Evolutionary conservation across 169 alveolate species (phyloP).

Genomic region (Amoebophrya sp.): DNA sequence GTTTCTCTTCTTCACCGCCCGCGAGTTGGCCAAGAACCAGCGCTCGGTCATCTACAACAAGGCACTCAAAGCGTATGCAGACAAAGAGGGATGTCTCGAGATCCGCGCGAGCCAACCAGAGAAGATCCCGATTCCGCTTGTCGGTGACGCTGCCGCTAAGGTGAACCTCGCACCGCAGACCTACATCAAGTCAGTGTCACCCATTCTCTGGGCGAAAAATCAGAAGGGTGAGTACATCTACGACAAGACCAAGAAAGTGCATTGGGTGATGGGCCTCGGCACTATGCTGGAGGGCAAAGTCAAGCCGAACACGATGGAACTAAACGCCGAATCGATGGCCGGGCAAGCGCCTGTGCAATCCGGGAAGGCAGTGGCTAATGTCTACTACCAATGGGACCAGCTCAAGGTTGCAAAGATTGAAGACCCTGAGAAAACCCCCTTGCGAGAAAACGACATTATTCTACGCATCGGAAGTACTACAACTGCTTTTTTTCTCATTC

Average conservation of each 20-base stretch:
- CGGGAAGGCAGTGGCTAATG: not conserved
- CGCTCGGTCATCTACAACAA: conserved; percentile 16
- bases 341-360: too few relatives aligned
- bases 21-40: conserved; percentile 11
- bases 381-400: not conserved
- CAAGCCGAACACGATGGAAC: not conserved
- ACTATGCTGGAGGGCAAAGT: conserved; percentile 1
- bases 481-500: too few relatives aligned
- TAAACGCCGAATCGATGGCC: too few relatives aligned
- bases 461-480: not conserved
- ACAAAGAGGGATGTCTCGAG: not conserved
- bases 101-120: not conserved
- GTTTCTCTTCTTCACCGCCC: conserved; percentile 7
- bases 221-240: conserved; percentile 9
- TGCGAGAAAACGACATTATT: not conserved
- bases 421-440: not conserved
- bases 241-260: not conserved
- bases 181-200: conserved; percentile 2
- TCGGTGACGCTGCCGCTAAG: not conserved
- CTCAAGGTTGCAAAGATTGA: not conserved
- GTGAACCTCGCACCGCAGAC: not conserved
- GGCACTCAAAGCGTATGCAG: conserved; percentile 3
- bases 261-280: conserved; percentile 16
- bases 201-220: not conserved
- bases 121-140: not conserved